These are phyloP conservation scores for Xylariaceae sp. DNA, from an alignment of 2,329 filamentous ascomycete genomes.

Conservation along the genomic window DNA sequence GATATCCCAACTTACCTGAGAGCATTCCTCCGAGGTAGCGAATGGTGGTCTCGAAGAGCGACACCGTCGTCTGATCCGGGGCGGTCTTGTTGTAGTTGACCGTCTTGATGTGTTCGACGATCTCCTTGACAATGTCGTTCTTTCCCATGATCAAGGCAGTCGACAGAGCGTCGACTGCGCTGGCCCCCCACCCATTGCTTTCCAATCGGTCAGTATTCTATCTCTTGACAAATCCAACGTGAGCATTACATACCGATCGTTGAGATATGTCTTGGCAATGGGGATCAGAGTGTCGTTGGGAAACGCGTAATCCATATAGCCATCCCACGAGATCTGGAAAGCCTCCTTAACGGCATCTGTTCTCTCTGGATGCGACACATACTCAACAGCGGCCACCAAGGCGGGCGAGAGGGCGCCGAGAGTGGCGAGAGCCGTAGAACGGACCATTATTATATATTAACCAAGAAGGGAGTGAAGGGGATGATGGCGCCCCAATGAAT, in stretches of 20 bases:
- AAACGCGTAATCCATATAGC: slow-evolving; percentile 70
- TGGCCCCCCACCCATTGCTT: slow-evolving; percentile 83
- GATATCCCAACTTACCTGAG: slow-evolving; percentile 48
- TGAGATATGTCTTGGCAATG: slow-evolving; percentile 57
- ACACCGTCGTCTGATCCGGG: slow-evolving; percentile 48
- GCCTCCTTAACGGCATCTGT: slow-evolving; percentile 62
- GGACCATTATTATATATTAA: slow-evolving; percentile 23
- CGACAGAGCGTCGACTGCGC: slow-evolving; percentile 73
- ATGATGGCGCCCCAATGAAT: slow-evolving; percentile 7
- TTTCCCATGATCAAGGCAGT: slow-evolving; percentile 77
- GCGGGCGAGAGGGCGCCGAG: slow-evolving; percentile 19
- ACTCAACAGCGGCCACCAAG: slow-evolving; percentile 21
- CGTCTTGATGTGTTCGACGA: slow-evolving; percentile 64
- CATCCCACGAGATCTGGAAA: slow-evolving; percentile 68
- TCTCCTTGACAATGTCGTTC: slow-evolving; percentile 61
- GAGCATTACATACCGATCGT: slow-evolving; percentile 60
- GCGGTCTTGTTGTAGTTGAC: slow-evolving; percentile 67
- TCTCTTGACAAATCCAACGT: neutral
- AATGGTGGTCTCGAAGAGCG: slow-evolving; percentile 87
- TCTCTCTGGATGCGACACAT: slow-evolving; percentile 36
- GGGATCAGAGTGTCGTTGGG: slow-evolving; percentile 73
- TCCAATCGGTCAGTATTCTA: slow-evolving; percentile 14
- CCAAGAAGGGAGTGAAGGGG: slow-evolving; percentile 5
- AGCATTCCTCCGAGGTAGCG: slow-evolving; percentile 79
- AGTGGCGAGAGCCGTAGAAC: slow-evolving; percentile 18